Evolutionary conservation across 2,329 filamentous ascomycete genomes (phyloP).

Genomic region (Claviceps citrina): DNA sequence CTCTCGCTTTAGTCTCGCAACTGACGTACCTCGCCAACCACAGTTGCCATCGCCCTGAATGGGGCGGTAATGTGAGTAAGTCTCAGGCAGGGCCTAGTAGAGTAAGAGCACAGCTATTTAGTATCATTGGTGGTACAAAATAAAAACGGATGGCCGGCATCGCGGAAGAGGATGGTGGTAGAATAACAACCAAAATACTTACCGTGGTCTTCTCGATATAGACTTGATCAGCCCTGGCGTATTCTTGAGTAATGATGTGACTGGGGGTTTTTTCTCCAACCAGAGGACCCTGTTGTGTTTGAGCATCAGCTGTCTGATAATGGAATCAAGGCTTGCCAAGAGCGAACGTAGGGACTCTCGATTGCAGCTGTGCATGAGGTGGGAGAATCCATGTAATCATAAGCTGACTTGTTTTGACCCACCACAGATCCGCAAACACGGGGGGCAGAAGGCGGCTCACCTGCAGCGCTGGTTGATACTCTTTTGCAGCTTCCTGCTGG

Average conservation of each 20-base stretch:
- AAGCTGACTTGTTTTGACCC: neutral
- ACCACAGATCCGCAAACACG: neutral
- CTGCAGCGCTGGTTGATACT: constrained; percentile 42
- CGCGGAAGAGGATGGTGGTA: too few species aligned
- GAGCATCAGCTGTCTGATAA: neutral
- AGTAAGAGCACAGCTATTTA: constrained; percentile 7
- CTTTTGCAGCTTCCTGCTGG: constrained; percentile 44
- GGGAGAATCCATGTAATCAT: neutral
- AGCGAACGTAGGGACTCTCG: neutral
- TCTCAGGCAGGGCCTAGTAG: constrained; percentile 62
- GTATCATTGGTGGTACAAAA: neutral
- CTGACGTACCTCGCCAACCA: constrained; percentile 87
- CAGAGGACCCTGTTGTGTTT: constrained; percentile 51
- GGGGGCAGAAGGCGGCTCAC: constrained; percentile 22
- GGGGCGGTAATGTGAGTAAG: constrained; percentile 75
- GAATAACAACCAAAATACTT: too few species aligned
- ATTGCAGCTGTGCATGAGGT: neutral
- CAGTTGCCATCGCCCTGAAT: constrained; percentile 91
- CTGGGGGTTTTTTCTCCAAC: constrained; percentile 68
- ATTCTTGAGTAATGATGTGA: constrained; percentile 65
- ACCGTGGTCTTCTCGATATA: constrained; percentile 82
- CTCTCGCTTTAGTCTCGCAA: too few species aligned
- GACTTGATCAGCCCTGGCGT: constrained; percentile 71
- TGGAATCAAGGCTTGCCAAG: neutral
- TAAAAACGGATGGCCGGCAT: too few species aligned